Evolutionary conservation across 2,329 filamentous ascomycete genomes (phyloP), one percentile per base, ranked within the genome.

Genomic region (Thelonectria olida): DNA sequence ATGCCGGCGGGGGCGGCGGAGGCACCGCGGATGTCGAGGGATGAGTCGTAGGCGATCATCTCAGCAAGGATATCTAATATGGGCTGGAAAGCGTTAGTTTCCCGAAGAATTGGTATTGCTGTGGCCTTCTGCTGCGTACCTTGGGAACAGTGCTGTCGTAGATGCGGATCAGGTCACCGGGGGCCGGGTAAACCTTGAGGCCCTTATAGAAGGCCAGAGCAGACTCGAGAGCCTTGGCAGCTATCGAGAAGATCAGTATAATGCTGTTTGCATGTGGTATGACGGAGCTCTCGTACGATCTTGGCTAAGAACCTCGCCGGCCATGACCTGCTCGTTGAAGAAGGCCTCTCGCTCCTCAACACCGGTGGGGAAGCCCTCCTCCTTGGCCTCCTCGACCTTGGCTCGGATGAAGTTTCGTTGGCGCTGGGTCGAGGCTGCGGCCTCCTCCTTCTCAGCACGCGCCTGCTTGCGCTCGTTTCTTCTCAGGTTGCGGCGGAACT

Each of bases 101-200:
- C 23, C 19, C 20, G 36, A 10, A 19, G 15, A 36, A 4, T n/a
- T 10, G 36, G n/a, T 13, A 36, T 36, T 27, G 7, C 8, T 4
- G 2, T 34, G 34, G 23, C 23, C 44, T 28, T 28, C 17, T 34
- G 15, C 25, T 15, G 19, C 73, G 64, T 72, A 93, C 94, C 91
- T 97, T 97, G 72, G 95, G 91, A 45, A 98, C 94, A 28, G 96
- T 98, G 88, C 97, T 97, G 80, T 99, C 96, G 81, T 99, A 99
- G 79, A 99, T 97, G 73, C 87, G 88, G 78, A 99, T 97, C 72
- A 99, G 84, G 75, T 98, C 96, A 72, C 90, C 87, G 12, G 95
- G 96, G 73, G 92, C 91, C 53, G 96, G 96, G 82, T 99, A 99
- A 71, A 98, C 96, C 87, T 99, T 99, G 69, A 99, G 87, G 44